A percentile compares a stretch with the other conserved stretches of the same genome.
Evolutionary conservation across 2,329 filamentous ascomycete genomes (phyloP).

Genomic region (Penicillium capsulatum): DNA sequence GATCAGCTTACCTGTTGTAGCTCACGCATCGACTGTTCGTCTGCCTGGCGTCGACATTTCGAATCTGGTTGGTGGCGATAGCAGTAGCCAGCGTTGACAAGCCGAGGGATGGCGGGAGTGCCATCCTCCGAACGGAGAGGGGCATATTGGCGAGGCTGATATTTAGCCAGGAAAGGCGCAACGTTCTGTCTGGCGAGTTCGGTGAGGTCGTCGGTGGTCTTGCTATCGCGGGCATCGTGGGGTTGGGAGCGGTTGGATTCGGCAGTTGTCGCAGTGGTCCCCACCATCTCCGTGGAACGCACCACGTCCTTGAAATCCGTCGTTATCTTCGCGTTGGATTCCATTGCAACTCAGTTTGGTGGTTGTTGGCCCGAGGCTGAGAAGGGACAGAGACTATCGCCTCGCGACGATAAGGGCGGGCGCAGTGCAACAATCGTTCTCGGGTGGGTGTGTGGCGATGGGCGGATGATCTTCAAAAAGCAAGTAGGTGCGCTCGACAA

Average conservation of each 20-base stretch:
- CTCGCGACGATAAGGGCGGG: background rate
- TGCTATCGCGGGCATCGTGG: conserved; percentile 23
- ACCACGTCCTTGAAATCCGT: background rate
- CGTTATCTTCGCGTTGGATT: background rate
- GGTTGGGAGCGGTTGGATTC: conserved; percentile 22
- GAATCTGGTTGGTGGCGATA: conserved; percentile 92
- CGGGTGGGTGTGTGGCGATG: background rate
- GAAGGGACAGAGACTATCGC: background rate
- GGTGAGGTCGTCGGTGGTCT: conserved; percentile 42
- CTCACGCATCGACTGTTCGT: conserved; percentile 94
- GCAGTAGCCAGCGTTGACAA: conserved; percentile 78
- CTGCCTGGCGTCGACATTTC: conserved; percentile 86
- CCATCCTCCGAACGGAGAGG: conserved; percentile 55
- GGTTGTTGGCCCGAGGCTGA: background rate
- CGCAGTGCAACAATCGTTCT: background rate
- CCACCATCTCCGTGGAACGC: background rate
- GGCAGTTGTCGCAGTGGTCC: conserved; percentile 9
- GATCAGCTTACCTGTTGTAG: conserved; percentile 67
- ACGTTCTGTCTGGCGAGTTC: conserved; percentile 73
- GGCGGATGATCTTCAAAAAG: background rate
- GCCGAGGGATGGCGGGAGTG: conserved; percentile 42
- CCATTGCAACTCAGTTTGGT: conserved; percentile 1
- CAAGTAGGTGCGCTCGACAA: no score
- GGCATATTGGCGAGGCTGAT: conserved; percentile 85
- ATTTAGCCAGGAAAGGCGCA: conserved; percentile 81